Evolutionary conservation across 1,284 basidiomycete genomes (phyloP).

Genomic region (Volvariella volvacea): DNA sequence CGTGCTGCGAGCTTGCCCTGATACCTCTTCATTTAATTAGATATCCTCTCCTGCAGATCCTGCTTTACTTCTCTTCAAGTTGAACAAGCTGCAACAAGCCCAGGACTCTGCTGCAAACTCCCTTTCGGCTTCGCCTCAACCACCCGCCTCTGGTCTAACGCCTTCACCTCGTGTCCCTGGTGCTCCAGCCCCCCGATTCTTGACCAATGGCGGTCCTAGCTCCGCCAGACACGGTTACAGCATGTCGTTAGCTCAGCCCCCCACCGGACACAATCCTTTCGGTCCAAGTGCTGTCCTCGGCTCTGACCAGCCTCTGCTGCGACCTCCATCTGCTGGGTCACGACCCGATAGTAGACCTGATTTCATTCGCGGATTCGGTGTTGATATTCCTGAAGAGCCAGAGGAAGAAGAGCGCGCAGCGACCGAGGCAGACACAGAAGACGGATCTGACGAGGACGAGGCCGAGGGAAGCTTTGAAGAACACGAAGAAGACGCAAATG

Average conservation of each 20-base stretch:
- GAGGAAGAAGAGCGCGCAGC: slow-evolving; percentile 33
- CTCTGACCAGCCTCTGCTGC: slow-evolving; percentile 45
- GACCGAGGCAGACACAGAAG: slow-evolving; percentile 26
- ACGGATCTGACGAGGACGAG: slow-evolving; percentile 20
- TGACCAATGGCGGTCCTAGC: slow-evolving; percentile 30
- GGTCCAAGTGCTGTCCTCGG: slow-evolving; percentile 46
- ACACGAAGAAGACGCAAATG: slow-evolving; percentile 24
- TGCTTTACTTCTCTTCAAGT: slow-evolving; percentile 68
- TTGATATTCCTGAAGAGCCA: slow-evolving; percentile 70
- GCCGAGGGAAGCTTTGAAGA: slow-evolving; percentile 12
- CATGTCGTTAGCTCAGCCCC: slow-evolving; percentile 59
- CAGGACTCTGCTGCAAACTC: slow-evolving; percentile 50
- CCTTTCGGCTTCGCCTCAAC: slow-evolving; percentile 27
- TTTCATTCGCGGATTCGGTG: slow-evolving; percentile 68
- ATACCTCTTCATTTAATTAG: slow-evolving; percentile 42
- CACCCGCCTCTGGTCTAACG: slow-evolving; percentile 3
- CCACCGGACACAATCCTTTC: slow-evolving; percentile 42
- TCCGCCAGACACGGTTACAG: slow-evolving; percentile 60
- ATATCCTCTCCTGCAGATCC: slow-evolving; percentile 83
- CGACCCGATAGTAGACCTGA: slow-evolving; percentile 57
- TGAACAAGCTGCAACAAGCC: slow-evolving; percentile 74
- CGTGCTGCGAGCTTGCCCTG: slow-evolving; percentile 14
- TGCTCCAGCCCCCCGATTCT: slow-evolving; percentile 11
- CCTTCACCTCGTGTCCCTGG: slow-evolving; percentile 50
- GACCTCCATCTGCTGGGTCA: slow-evolving; percentile 33